Base-by-base conservation (phyloP, 768 basidiomycete species). In the Piloderma croceum region DNA sequence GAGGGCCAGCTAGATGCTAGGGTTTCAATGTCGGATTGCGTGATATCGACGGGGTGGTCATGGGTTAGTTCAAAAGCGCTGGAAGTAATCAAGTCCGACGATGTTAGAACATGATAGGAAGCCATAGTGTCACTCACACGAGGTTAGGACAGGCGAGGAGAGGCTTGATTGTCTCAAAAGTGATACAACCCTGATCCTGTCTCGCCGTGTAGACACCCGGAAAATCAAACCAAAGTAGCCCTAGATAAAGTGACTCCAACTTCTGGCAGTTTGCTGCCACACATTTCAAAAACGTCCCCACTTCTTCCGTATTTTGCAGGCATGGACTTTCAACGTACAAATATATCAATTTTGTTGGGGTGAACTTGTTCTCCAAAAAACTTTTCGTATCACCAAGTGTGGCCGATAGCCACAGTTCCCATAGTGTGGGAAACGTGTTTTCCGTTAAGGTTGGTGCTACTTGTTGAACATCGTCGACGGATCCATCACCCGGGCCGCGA, bases 371-470 rank as follows among this genome's bases (percentile, higher is more conserved):
- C 24, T 58, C 52, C 39, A 82, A 54, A 53, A 82, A 74, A 3
- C 54, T 54, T 4, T 68, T 57, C 17, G 72, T 58, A 39, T 78
- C 67, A 4, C 60, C 58, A 19, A 78, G 63, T 13, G 57, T 49
- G 9, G 63, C 64, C 13, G 72, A 73, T 34, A 76, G 45, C 3
- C 68, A 73, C 29, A 79, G 63, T 42, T 80, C 77, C 52, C 61
- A 69, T 4, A 82, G 60, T 2, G 65, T 59, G 0, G 75, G 75
- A 50, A 81, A 81, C 0, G 74, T 69, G 17, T 70, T 74, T 48
- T 73, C 64, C 18, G 53, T 29, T 11, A 79, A 54, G 3, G 44
- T 47, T 1, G 80, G 78, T 12, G 36, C 17, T 48, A 79, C 78
- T 22, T 58, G 50, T 7, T 51, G 42, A 1, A 74, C 64, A 43